Base-by-base conservation (phyloP, 2,329 filamentous ascomycete species). In the Curvularia eragrostidis region DNA sequence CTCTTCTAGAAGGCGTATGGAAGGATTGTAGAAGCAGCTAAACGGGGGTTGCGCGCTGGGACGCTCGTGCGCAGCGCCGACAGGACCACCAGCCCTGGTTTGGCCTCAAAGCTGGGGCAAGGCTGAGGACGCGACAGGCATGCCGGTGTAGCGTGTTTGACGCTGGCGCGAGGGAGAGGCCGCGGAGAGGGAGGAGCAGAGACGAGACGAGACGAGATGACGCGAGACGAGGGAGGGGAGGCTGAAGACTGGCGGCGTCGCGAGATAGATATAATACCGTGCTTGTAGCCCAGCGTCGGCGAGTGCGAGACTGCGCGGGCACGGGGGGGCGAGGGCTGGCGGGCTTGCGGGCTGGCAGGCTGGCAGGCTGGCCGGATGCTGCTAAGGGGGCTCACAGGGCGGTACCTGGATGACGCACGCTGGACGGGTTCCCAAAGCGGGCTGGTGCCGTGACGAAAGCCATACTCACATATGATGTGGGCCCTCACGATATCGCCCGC, bases 101-200 rank as follows among this genome's bases (percentile, higher is more conserved):
- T 66, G 62, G 68, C 72, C 74, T 69, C 71, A 75, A 67, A 64
- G 56, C 62, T 75, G 68, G 69, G 74, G 72, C 73, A 74, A 72
- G 71, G 71, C 71, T 75, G 70, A 69, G 67, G 66, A 24, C 66
- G 59, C 58, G 53, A 64, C 62, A 59, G 54, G 64, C 52, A 51
- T 61, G 67, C 66, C 66, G 69, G 70, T 53, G 56, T 66, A 67
- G 66, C 65, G 67, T 63, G 68, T 73, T 75, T 75, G 71, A 74
- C 68, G n/a, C n/a, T n/a, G n/a, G n/a, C n/a, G n/a, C n/a, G 12
- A 48, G 44, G n/a, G 13, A 10, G 28, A 30, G 28, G n/a, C n/a
- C n/a, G n/a, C n/a, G n/a, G 10, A 30, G 41, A 41, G 49, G 15
- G 19, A 52, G 44, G 28, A 38, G 32, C n/a, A 49, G 52, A 23